Conservation (phyloP, 176 grass and related monocot species). For the Poa pratensis region DNA sequence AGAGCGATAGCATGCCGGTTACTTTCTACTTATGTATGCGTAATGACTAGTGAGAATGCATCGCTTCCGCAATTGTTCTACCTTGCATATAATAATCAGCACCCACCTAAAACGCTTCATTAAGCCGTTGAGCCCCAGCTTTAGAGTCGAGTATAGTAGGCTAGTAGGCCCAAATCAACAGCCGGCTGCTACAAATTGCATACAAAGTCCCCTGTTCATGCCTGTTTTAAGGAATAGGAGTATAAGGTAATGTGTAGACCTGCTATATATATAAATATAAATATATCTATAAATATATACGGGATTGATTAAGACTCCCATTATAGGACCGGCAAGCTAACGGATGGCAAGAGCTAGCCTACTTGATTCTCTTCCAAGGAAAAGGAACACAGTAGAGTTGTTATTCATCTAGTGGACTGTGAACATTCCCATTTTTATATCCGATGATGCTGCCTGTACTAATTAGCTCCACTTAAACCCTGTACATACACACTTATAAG, state of each 20-base stretch:
- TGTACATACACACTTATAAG: neutral
- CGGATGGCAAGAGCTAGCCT: constrained; percentile 42
- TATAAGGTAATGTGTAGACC: neutral
- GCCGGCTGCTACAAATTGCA: constrained; percentile 5
- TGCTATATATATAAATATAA: no score
- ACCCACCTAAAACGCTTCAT: neutral
- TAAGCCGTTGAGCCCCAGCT: neutral
- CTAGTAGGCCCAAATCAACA: neutral
- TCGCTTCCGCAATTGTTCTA: neutral
- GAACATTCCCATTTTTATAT: neutral
- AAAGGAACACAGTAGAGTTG: neutral
- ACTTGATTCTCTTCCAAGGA: constrained; percentile 40
- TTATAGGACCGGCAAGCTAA: constrained; percentile 3
- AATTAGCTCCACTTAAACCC: constrained; percentile 13
- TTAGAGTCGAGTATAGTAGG: neutral
- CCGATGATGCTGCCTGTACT: neutral
- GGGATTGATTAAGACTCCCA: constrained; percentile 28
- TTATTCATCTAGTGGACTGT: neutral
- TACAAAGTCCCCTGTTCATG: neutral
- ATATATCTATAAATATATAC: neutral
- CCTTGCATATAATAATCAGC: neutral
- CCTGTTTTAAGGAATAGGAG: neutral
- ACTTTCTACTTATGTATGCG: neutral
- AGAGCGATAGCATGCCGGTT: constrained; percentile 13
- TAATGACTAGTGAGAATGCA: constrained; percentile 16